A percentile compares a stretch with the other conserved stretches of the same genome.
Conservation (phyloP, 2,329 filamentous ascomycete species). For the Cladophialophora bantiana region DNA sequence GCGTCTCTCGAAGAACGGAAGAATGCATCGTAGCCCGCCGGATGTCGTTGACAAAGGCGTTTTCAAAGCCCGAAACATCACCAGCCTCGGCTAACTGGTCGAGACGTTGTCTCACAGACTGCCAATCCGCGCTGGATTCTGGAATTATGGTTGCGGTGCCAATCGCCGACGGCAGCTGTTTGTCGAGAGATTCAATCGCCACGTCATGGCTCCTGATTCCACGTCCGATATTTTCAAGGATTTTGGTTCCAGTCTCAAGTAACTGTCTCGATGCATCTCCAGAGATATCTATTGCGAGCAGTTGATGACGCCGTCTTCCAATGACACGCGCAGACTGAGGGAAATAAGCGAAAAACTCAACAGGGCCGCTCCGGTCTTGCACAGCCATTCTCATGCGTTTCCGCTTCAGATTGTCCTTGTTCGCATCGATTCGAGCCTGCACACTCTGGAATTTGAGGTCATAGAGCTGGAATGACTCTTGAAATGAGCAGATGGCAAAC, state of each 20-base stretch:
- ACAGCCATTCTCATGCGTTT: conserved; percentile 32
- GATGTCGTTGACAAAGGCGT: conserved; percentile 27
- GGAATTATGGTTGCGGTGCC: conserved; percentile 40
- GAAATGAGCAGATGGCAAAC: conserved; percentile 49
- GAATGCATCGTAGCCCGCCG: conserved; percentile 2
- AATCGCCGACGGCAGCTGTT: conserved; percentile 16
- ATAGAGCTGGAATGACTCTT: conserved; percentile 53
- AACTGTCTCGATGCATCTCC: conserved; percentile 37
- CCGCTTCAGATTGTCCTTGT: conserved; percentile 39
- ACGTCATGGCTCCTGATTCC: conserved; percentile 13
- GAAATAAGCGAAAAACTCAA: conserved; percentile 53
- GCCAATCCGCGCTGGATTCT: conserved; percentile 20
- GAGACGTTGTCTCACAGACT: conserved; percentile 44
- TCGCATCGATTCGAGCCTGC: conserved; percentile 50
- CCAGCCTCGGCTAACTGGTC: conserved; percentile 31
- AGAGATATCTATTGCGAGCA: conserved; percentile 55
- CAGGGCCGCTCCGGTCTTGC: conserved; percentile 39
- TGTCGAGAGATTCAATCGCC: background rate
- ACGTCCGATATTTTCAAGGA: conserved; percentile 37
- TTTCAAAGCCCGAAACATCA: conserved; percentile 35
- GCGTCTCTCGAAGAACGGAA: background rate
- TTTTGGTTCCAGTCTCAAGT: conserved; percentile 28
- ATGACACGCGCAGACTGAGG: conserved; percentile 53
- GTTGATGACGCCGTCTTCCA: conserved; percentile 49
- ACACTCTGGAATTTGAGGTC: conserved; percentile 57